Conservation (phyloP, 805 yeast genomes). For the Sugiyamaella smithiae region DNA sequence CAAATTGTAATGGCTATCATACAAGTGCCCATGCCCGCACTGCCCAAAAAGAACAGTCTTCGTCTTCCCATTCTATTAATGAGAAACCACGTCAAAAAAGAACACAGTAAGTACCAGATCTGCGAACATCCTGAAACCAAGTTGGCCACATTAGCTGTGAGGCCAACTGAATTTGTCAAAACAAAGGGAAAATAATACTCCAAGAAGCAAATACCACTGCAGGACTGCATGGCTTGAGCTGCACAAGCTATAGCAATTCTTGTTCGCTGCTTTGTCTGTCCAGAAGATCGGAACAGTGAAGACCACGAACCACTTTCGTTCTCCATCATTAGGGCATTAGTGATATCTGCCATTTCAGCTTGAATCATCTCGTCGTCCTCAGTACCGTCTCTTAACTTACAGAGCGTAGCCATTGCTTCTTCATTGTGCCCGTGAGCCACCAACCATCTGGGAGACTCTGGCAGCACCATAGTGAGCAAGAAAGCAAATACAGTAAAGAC, state of each 20-base stretch:
- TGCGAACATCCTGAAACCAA: conserved; percentile 17
- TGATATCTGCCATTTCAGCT: conserved; percentile 13
- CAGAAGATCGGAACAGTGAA: not conserved
- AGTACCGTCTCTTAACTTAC: conserved; percentile 13
- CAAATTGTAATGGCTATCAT: conserved; percentile 13
- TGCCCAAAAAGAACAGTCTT: conserved; percentile 38
- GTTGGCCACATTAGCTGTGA: not conserved
- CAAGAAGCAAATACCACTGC: conserved; percentile 8
- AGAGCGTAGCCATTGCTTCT: conserved; percentile 22
- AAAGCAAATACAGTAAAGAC: conserved; percentile 45
- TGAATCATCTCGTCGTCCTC: conserved; percentile 10
- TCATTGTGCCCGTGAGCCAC: conserved; percentile 28
- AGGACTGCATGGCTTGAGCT: conserved; percentile 8
- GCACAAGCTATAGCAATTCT: conserved; percentile 5
- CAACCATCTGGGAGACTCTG: conserved; percentile 53
- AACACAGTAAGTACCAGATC: conserved; percentile 14
- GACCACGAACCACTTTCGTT: not conserved
- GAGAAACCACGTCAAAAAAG: conserved; percentile 45
- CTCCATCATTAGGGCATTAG: conserved; percentile 3
- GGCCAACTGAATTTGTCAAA: conserved; percentile 4
- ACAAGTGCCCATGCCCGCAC: conserved; percentile 13
- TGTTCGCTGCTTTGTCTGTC: not conserved
- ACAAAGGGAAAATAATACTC: conserved; percentile 8
- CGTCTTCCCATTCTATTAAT: conserved; percentile 50
- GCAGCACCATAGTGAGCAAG: conserved; percentile 41